Percentiles rank a stretch among this genome's conserved stretches.
phyloP scores from a whole-genome alignment of 2,329 filamentous ascomycete genomes.

The Pyrenochaeta sp. region DNA sequence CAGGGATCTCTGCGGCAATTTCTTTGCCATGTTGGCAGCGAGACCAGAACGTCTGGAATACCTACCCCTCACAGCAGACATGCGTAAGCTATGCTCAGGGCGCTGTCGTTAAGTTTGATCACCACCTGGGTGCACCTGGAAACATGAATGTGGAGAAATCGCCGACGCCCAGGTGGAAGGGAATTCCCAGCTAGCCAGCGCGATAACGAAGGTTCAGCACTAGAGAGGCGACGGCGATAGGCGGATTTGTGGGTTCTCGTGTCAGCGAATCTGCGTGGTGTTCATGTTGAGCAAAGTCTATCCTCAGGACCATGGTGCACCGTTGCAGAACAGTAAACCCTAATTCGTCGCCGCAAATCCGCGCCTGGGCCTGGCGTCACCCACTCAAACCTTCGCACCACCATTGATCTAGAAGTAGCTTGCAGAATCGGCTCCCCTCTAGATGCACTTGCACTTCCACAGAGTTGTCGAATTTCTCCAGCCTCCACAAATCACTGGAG shows the following conservation, averaged over 20 bases:
- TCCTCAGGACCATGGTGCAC: no score
- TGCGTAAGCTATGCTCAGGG: conserved; percentile 6
- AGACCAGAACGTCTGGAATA: conserved; percentile 10
- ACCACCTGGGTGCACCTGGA: conserved; percentile 23
- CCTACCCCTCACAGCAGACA: conserved; percentile 7
- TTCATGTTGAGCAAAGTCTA: no score
- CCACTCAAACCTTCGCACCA: conserved; percentile 5
- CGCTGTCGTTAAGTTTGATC: conserved; percentile 20
- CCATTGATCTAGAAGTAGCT: no score
- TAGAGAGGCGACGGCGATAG: no score
- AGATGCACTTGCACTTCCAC: conserved; percentile 7
- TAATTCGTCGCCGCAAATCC: conserved; percentile 1
- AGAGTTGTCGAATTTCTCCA: conserved; percentile 8
- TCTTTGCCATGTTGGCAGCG: conserved; percentile 1
- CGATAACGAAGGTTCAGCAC: conserved; percentile 1
- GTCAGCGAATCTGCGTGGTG: no score
- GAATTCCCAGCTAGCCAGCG: conserved; percentile 8
- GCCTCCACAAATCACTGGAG: conserved; percentile 2
- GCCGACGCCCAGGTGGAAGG: conserved; percentile 9
- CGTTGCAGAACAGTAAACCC: no score
- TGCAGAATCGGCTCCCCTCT: conserved; percentile 13
- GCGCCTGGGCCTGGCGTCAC: conserved; percentile 5
- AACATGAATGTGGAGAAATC: conserved; percentile 10
- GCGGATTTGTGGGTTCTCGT: no score
- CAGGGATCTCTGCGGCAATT: conserved; percentile 5